Base-by-base conservation (phyloP, 2,329 filamentous ascomycete species). In the Neoascochyta sp. region DNA sequence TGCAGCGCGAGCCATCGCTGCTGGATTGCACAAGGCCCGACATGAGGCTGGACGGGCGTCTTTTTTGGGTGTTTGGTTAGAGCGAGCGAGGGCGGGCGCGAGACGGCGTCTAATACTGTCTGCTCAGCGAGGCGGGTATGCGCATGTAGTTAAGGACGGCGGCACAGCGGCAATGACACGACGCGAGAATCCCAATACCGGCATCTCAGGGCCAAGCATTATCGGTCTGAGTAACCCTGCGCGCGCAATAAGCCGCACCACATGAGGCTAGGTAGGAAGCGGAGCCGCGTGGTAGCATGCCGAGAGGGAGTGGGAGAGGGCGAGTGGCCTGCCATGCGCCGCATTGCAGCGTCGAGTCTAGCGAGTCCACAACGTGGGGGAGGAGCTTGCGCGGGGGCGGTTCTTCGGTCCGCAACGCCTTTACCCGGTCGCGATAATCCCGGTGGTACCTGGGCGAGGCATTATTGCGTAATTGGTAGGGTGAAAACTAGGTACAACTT, bases 1-100 rank as follows among this genome's bases (percentile, higher is more conserved):
- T 73, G 54, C 75, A 77, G 41, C 73, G 73, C 26, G 68, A 63
- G 29, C 73, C 74, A 54, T 71, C 56, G 15, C n/a, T n/a, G n/a
- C n/a, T 68, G 52, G 5, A 70, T 69, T 11, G 63, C 48, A 35
- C 56, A 60, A 21, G 69, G 45, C 36, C 67, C 46, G 10, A 39
- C 45, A 23, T 13, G 10, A 14, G 24, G 24, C 31, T 52, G 29
- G 42, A 52, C 51, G 45, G 45, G 47, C 44, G 46, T 46, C 18
- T 20, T 20, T 20, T 7, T 7, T 20, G 18, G 10, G 10, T 20
- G 18, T 7, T 7, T 20, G 10, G 7, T 7, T 20, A 20, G 18
- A 20, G 18, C n/a, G n/a, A n/a, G n/a, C n/a, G n/a, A n/a, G n/a
- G n/a, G n/a, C n/a, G n/a, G n/a, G n/a, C n/a, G n/a, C n/a, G n/a